A percentile compares a stretch with the other conserved stretches of the same genome.
phyloP scores from a whole-genome alignment of 2,329 filamentous ascomycete genomes.

The Ophiosphaerella korrae region DNA sequence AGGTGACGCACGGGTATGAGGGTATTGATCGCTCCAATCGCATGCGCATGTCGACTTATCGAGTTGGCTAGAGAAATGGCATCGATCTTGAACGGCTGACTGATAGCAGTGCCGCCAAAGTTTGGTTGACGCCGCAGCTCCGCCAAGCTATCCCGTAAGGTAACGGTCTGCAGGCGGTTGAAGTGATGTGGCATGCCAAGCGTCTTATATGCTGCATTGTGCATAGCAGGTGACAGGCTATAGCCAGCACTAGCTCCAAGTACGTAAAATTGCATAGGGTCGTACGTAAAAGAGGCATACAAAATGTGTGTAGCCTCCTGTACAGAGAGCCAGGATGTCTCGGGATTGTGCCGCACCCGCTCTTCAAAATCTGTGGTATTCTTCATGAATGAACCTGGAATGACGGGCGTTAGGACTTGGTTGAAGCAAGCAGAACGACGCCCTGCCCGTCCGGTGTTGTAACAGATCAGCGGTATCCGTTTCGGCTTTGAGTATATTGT shows the following conservation, averaged over 20 bases:
- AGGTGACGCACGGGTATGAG: constrained; percentile 71
- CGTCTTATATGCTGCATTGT: constrained; percentile 69
- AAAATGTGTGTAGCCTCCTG: constrained; percentile 68
- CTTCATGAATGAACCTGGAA: constrained; percentile 54
- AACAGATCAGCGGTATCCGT: constrained; percentile 63
- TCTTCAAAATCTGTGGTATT: constrained; percentile 39
- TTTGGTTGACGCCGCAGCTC: constrained; percentile 66
- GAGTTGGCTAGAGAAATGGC: constrained; percentile 67
- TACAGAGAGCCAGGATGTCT: constrained; percentile 61
- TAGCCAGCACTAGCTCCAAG: constrained; percentile 76
- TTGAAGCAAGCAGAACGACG: constrained; percentile 71
- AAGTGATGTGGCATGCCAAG: constrained; percentile 73
- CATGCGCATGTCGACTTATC: constrained; percentile 71
- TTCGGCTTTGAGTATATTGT: constrained; percentile 53
- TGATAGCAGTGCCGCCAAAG: constrained; percentile 74
- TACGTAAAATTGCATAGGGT: constrained; percentile 73
- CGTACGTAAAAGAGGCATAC: constrained; percentile 68
- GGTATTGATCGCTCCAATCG: constrained; percentile 78
- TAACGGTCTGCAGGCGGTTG: constrained; percentile 63
- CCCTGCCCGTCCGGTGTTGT: constrained; percentile 67
- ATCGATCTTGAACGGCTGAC: constrained; percentile 74
- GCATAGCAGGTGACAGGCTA: constrained; percentile 77
- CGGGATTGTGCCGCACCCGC: constrained; percentile 42
- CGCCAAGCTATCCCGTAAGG: constrained; percentile 62
- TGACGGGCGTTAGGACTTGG: constrained; percentile 65